Percentiles rank a stretch among this genome's conserved stretches.
Evolutionary conservation across 2,329 filamentous ascomycete species (phyloP).

Genomic region (Ophiostoma quercus): DNA sequence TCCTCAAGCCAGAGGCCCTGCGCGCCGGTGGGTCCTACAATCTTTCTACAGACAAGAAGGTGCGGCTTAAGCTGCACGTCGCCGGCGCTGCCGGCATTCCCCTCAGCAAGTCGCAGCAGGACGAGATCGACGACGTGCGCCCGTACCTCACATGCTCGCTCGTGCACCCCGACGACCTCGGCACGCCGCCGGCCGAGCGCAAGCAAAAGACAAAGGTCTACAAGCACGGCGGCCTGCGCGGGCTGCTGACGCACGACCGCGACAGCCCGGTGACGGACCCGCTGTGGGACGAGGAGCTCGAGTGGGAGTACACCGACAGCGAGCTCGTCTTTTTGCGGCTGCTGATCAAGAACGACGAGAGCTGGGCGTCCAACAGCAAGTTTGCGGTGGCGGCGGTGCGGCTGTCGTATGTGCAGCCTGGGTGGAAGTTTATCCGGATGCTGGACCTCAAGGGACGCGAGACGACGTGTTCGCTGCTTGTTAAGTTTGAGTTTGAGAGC

Average conservation of each 20-base stretch:
- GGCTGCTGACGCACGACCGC: background rate
- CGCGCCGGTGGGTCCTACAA: constrained; percentile 3
- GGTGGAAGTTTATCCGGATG: constrained; percentile 12
- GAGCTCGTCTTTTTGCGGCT: constrained; percentile 6
- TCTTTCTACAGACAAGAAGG: background rate
- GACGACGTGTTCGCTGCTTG: constrained; percentile 5
- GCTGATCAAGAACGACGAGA: constrained; percentile 11
- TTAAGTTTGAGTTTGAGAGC: constrained; percentile 2
- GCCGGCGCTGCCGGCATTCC: constrained; percentile 1
- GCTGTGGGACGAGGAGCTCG: constrained; percentile 10
- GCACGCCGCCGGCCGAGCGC: constrained; percentile 3
- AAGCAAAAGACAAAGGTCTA: background rate
- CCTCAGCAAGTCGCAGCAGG: background rate
- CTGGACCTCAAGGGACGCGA: constrained; percentile 5
- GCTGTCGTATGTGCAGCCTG: constrained; percentile 5
- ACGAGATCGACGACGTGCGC: background rate
- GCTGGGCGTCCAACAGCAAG: constrained; percentile 2
- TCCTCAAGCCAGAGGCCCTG: background rate
- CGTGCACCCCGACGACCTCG: constrained; percentile 5
- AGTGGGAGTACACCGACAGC: constrained; percentile 8
- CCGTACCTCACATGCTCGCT: constrained; percentile 11
- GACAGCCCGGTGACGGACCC: constrained; percentile 4
- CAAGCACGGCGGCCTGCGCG: constrained; percentile 6
- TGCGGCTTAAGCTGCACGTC: constrained; percentile 4
- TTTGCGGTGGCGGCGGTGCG: constrained; percentile 7